These are phyloP conservation scores for Cladosporium sp. DNA, from an alignment of 2,329 filamentous ascomycete species.

Conservation along the genomic window DNA sequence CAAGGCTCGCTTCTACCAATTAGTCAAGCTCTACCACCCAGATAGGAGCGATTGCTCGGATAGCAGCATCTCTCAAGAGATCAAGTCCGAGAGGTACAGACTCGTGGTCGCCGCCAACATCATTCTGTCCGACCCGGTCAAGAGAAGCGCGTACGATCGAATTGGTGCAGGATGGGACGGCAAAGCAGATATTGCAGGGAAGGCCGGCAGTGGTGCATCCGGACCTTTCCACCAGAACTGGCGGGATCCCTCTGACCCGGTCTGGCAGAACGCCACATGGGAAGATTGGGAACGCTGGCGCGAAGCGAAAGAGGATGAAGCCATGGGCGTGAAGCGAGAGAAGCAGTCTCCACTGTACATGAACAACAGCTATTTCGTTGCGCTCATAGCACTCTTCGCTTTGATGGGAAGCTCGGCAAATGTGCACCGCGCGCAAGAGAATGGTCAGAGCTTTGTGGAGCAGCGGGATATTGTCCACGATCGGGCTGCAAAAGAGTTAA, in stretches of 20 bases:
- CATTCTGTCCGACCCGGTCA: slow-evolving; percentile 78
- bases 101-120: slow-evolving; percentile 85
- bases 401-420: slow-evolving; percentile 72
- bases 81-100: slow-evolving; percentile 83
- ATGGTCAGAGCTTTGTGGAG: slow-evolving; percentile 64
- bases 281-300: slow-evolving; percentile 92
- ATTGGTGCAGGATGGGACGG: slow-evolving; percentile 79
- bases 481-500: slow-evolving; percentile 64
- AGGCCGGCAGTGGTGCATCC: slow-evolving; percentile 27
- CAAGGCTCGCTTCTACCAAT: slow-evolving; percentile 81
- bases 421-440: slow-evolving; percentile 66
- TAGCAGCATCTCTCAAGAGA: slow-evolving; percentile 58
- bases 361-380: slow-evolving; percentile 76
- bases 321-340: slow-evolving; percentile 43
- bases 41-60: slow-evolving; percentile 59
- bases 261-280: slow-evolving; percentile 84
- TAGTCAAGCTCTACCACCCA: slow-evolving; percentile 96
- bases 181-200: slow-evolving; percentile 40
- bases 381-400: slow-evolving; percentile 69
- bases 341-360: slow-evolving; percentile 64
- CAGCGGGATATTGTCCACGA: slow-evolving; percentile 68
- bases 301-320: slow-evolving; percentile 39
- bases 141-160: slow-evolving; percentile 78
- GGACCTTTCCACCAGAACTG: slow-evolving; percentile 40
- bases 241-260: slow-evolving; percentile 46